A percentile compares a stretch with the other conserved stretches of the same genome.
phyloP scores from a whole-genome alignment of 1,284 basidiomycete species.

The Cutaneotrichosporon daszewskae region DNA sequence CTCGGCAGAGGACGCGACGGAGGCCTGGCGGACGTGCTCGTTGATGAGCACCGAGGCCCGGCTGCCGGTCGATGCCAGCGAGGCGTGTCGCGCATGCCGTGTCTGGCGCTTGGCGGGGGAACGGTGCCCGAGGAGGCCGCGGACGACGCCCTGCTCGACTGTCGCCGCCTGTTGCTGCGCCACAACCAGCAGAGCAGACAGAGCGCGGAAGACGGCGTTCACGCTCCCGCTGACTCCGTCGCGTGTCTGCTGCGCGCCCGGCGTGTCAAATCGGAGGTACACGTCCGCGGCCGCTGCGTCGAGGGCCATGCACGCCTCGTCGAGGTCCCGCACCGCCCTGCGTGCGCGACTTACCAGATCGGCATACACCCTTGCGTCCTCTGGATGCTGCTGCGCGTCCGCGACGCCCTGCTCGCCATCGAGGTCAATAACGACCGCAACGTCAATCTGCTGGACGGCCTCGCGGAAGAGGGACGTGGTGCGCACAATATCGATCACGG shows the following conservation, averaged over 20 bases:
- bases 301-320: slow-evolving; percentile 20
- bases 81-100: background rate
- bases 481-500: slow-evolving; percentile 22
- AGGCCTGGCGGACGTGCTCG: slow-evolving; percentile 7
- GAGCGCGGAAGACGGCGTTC: slow-evolving; percentile 18
- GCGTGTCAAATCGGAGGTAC: slow-evolving; percentile 9
- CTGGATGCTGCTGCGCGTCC: slow-evolving; percentile 10
- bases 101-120: slow-evolving; percentile 13
- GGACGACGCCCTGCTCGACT: slow-evolving; percentile 24
- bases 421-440: slow-evolving; percentile 43
- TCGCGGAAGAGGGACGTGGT: slow-evolving; percentile 18
- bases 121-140: slow-evolving; percentile 25
- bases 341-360: slow-evolving; percentile 36
- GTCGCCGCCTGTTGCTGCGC: slow-evolving; percentile 28
- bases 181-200: slow-evolving; percentile 29
- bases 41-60: slow-evolving; percentile 5
- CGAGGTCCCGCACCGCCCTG: slow-evolving; percentile 30
- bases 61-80: background rate
- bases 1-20: slow-evolving; percentile 5
- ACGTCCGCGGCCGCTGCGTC: slow-evolving; percentile 14
- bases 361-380: slow-evolving; percentile 28
- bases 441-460: slow-evolving; percentile 30
- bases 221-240: slow-evolving; percentile 15
- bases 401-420: slow-evolving; percentile 32
- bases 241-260: slow-evolving; percentile 2